phyloP scores from a whole-genome alignment of 768 basidiomycete species.

The Kwoniella bestiolae region DNA sequence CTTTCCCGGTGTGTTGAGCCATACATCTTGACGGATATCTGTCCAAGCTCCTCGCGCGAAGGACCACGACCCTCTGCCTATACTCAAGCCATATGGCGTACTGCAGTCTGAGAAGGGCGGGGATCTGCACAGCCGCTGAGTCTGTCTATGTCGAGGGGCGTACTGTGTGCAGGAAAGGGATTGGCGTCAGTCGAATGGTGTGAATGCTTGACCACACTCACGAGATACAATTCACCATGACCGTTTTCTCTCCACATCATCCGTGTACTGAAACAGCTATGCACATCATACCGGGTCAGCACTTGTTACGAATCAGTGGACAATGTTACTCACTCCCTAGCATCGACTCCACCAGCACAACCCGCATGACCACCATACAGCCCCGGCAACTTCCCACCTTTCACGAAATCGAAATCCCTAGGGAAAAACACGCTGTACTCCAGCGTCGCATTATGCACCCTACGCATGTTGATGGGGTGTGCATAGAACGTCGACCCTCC shows the following conservation, averaged over 20 bases:
- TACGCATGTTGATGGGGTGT: slow-evolving; percentile 11
- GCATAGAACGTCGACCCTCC: slow-evolving; percentile 16
- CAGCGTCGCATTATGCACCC: slow-evolving; percentile 14
- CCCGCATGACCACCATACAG: slow-evolving; percentile 61
- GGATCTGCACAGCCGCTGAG: slow-evolving; percentile 63
- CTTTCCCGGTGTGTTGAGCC: slow-evolving; percentile 72
- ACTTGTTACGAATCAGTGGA: neutral
- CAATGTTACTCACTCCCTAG: slow-evolving; percentile 13
- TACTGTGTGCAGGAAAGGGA: slow-evolving; percentile 63
- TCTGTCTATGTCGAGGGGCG: slow-evolving; percentile 65
- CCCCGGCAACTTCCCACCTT: slow-evolving; percentile 80
- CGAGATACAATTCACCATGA: slow-evolving; percentile 66
- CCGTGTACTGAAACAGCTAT: slow-evolving; percentile 75
- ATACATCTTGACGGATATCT: slow-evolving; percentile 67
- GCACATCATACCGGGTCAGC: slow-evolving; percentile 1
- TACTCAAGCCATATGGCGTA: slow-evolving; percentile 70
- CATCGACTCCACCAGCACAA: slow-evolving; percentile 34
- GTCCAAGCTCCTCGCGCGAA: slow-evolving; percentile 73
- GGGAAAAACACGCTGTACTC: slow-evolving; percentile 62
- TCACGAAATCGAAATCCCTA: slow-evolving; percentile 71
- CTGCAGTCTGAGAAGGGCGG: slow-evolving; percentile 68
- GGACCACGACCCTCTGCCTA: slow-evolving; percentile 71
- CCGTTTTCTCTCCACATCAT: slow-evolving; percentile 70
- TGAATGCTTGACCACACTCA: slow-evolving; percentile 55
- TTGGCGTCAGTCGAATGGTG: no score